Evolutionary conservation across 306 rosid genomes (phyloP).

Genomic region (Dryas alaskensis): DNA sequence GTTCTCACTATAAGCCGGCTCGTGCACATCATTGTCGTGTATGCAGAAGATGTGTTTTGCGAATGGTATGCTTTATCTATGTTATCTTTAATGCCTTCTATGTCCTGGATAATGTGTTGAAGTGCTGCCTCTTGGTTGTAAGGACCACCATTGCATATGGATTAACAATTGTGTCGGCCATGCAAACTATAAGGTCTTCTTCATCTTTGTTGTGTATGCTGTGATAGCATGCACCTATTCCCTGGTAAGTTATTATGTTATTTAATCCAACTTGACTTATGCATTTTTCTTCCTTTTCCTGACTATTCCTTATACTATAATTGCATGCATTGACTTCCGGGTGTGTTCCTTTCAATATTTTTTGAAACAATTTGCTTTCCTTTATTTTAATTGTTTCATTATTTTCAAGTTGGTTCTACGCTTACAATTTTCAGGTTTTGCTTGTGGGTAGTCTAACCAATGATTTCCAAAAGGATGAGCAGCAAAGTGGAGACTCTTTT

Average conservation of each 20-base stretch:
- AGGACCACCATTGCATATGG: conserved; percentile 99
- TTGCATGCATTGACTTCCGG: conserved; percentile 10
- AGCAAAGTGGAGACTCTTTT: conserved; percentile 55
- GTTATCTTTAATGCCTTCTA: conserved; percentile 23
- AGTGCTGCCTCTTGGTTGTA: conserved; percentile 42
- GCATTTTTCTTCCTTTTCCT: conserved; percentile 13
- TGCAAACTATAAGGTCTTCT: conserved; percentile 87
- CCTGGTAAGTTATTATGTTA: conserved; percentile 59
- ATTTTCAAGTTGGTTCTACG: background rate
- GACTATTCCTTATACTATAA: background rate
- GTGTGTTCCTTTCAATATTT: background rate
- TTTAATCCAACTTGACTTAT: conserved; percentile 17
- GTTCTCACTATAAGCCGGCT: conserved; percentile 92
- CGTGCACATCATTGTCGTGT: conserved; percentile 99
- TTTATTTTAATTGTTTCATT: conserved; percentile 1
- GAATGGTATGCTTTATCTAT: conserved; percentile 70
- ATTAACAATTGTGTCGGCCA: conserved; percentile 94
- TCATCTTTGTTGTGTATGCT: conserved; percentile 78
- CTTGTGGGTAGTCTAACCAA: conserved; percentile 75
- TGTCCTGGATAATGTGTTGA: conserved; percentile 35
- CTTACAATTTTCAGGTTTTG: conserved; percentile 56
- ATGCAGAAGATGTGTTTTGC: conserved; percentile 90
- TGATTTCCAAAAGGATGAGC: conserved; percentile 59
- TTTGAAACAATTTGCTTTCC: conserved; percentile 6
- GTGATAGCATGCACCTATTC: conserved; percentile 79